Conservation (phyloP, 1,284 basidiomycete genomes). For the Moniliella sp. region DNA sequence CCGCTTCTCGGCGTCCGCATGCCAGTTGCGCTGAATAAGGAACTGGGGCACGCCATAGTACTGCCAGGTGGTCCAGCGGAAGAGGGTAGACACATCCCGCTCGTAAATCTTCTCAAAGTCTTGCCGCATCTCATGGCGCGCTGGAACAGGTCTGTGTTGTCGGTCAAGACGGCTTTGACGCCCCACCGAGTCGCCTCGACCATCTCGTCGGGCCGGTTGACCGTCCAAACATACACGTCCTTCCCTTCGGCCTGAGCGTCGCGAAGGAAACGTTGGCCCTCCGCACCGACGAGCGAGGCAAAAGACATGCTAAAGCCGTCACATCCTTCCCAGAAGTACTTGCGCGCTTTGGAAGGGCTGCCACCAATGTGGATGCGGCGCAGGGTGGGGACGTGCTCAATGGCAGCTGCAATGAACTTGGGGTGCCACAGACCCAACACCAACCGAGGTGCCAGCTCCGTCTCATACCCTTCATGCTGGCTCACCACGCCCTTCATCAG, state of each 20-base stretch:
- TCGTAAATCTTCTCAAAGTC: conserved; percentile 14
- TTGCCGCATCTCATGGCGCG: conserved; percentile 37
- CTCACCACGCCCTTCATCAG: conserved; percentile 60
- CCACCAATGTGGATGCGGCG: conserved; percentile 65
- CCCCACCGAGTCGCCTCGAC: conserved; percentile 84
- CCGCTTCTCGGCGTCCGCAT: conserved; percentile 14
- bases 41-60: conserved; percentile 20
- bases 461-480: conserved; percentile 54
- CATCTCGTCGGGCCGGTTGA: conserved; percentile 76
- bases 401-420: conserved; percentile 58
- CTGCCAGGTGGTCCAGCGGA: conserved; percentile 22
- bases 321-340: conserved; percentile 76
- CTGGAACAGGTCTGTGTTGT: conserved; percentile 56
- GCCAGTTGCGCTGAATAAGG: conserved; percentile 14
- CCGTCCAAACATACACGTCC: conserved; percentile 79
- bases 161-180: conserved; percentile 69
- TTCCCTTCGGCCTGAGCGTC: conserved; percentile 64
- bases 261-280: conserved; percentile 49
- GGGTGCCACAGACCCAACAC: conserved; percentile 64
- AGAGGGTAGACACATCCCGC: conserved; percentile 21
- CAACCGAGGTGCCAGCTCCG: conserved; percentile 62
- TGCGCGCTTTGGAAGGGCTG: conserved; percentile 45
- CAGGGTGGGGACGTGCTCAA: conserved; percentile 55
- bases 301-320: conserved; percentile 75
- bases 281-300: conserved; percentile 48